Conservation (phyloP, 495 filamentous ascomycete genomes). For the Neurospora sp. region DNA sequence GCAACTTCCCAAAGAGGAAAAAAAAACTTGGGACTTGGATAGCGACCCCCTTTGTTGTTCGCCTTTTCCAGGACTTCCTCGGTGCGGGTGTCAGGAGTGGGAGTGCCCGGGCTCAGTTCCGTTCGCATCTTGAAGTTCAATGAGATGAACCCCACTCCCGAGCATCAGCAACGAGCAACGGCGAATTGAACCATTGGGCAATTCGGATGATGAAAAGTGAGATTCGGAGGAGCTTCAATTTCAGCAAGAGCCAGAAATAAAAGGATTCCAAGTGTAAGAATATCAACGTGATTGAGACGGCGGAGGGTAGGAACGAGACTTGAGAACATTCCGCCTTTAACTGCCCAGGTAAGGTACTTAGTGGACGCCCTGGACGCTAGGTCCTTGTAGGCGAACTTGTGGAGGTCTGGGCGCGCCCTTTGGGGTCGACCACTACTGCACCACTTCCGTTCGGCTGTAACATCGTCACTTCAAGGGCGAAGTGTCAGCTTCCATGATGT, state of each 20-base stretch:
- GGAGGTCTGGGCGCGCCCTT: not conserved
- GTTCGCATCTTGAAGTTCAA: not conserved
- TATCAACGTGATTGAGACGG: not conserved
- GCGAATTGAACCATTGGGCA: not conserved
- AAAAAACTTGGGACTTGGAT: too few relatives aligned
- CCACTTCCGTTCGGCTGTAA: not conserved
- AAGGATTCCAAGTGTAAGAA: not conserved
- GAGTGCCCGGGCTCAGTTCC: not conserved
- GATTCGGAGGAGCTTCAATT: not conserved
- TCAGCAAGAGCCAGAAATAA: not conserved
- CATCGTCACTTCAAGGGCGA: not conserved
- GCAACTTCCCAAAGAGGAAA: too few relatives aligned
- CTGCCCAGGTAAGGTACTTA: not conserved
- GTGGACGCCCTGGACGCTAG: not conserved
- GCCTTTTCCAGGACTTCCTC: not conserved
- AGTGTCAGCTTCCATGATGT: not conserved
- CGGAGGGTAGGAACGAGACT: not conserved
- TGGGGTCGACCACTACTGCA: not conserved
- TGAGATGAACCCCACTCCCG: not conserved
- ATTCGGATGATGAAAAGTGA: not conserved
- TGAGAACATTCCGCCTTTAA: not conserved
- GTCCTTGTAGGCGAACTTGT: not conserved
- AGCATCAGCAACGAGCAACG: not conserved
- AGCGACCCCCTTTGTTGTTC: too few relatives aligned
- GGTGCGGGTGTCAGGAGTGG: not conserved